phyloP scores from a whole-genome alignment of 2,329 filamentous ascomycete genomes.

The Monosporascus sp. region DNA sequence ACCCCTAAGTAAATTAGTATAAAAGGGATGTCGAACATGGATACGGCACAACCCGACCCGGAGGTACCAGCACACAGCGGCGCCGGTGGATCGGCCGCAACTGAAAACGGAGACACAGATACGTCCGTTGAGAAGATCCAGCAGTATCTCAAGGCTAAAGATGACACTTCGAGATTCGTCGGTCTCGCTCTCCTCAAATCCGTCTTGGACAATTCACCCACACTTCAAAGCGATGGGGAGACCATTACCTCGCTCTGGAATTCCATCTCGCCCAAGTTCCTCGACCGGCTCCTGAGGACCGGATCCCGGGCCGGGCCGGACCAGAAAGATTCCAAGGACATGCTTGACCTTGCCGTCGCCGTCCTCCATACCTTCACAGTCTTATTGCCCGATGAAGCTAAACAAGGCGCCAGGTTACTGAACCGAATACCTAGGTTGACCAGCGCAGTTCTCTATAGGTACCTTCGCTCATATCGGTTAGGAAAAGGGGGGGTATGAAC shows the following conservation, averaged over 20 bases:
- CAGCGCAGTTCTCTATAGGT: conserved; percentile 50
- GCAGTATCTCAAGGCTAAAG: conserved; percentile 49
- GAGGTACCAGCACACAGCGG: neutral
- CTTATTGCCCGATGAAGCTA: conserved; percentile 46
- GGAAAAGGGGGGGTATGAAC: neutral
- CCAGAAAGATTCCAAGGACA: conserved; percentile 46
- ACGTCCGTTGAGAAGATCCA: conserved; percentile 43
- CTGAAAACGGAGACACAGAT: neutral
- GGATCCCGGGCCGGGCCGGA: conserved; percentile 32
- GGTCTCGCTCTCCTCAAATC: conserved; percentile 61
- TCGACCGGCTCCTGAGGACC: conserved; percentile 57
- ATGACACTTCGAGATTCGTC: conserved; percentile 65
- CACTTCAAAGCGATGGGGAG: conserved; percentile 42
- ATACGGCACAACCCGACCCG: neutral
- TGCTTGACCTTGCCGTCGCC: conserved; percentile 58
- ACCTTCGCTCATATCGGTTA: conserved; percentile 9
- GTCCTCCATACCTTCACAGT: conserved; percentile 58
- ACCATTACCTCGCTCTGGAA: conserved; percentile 50
- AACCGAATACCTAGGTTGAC: conserved; percentile 49
- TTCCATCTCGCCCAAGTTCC: conserved; percentile 55
- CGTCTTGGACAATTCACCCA: conserved; percentile 54
- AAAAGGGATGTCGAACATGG: neutral
- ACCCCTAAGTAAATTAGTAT: neutral
- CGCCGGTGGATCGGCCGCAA: neutral
- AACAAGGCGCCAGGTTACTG: conserved; percentile 41